These are phyloP conservation scores for Amanita subjunquillea DNA, from an alignment of 768 basidiomycete genomes.

Conservation along the genomic window DNA sequence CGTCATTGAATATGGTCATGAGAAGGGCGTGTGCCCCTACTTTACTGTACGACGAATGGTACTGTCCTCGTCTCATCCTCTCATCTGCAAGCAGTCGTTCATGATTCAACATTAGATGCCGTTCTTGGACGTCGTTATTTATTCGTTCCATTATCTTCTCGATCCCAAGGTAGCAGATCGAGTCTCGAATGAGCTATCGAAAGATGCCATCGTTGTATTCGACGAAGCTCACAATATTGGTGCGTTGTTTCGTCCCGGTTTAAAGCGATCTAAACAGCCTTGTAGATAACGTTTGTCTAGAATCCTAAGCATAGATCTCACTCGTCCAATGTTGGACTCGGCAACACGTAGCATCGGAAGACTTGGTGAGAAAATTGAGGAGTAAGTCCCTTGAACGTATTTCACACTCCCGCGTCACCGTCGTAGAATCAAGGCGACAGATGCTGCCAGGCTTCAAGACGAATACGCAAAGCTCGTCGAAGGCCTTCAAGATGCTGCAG, in stretches of 20 bases:
- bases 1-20: constrained; percentile 78
- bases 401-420: background rate
- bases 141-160: constrained; percentile 96
- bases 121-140: constrained; percentile 93
- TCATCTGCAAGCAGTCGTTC: background rate
- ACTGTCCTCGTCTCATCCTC: constrained; percentile 6
- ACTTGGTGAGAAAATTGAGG: constrained; percentile 87
- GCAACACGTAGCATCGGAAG: constrained; percentile 81
- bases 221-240: constrained; percentile 99
- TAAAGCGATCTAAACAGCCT: background rate
- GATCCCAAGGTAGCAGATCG: constrained; percentile 99
- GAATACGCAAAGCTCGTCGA: constrained; percentile 95
- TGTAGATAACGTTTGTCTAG: constrained; percentile 98
- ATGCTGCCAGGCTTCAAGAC: constrained; percentile 89
- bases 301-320: constrained; percentile 96
- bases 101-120: constrained; percentile 55
- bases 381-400: constrained; percentile 41
- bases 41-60: constrained; percentile 96
- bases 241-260: constrained; percentile 20
- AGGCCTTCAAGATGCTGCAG: constrained; percentile 77
- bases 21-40: constrained; percentile 86
- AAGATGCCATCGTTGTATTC: constrained; percentile 97
- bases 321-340: constrained; percentile 94
- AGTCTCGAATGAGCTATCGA: constrained; percentile 95
- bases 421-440: constrained; percentile 84